A percentile compares a stretch with the other conserved stretches of the same genome.
phyloP scores from a whole-genome alignment of 2,329 filamentous ascomycete species.

The Pseudocercospora eumusae region DNA sequence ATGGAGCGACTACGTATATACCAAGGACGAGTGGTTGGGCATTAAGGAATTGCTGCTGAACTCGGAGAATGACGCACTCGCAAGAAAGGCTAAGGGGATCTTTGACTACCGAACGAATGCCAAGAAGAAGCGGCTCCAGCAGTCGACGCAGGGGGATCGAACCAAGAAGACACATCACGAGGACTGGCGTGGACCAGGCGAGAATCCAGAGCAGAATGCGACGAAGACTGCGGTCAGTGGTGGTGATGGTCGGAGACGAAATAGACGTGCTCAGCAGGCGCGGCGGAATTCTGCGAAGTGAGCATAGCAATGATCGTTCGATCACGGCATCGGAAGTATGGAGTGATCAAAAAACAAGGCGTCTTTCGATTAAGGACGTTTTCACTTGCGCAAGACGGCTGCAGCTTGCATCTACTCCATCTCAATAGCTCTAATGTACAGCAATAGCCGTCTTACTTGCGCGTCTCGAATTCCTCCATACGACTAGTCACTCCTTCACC shows the following conservation, averaged over 20 bases:
- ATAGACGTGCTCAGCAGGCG: conserved; percentile 2
- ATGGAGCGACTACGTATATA: conserved; percentile 4
- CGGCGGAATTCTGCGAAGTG: neutral
- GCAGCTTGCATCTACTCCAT: neutral
- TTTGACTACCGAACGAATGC: conserved; percentile 1
- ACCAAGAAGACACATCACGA: neutral
- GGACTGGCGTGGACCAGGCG: neutral
- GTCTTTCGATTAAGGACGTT: too few relatives aligned
- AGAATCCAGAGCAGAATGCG: neutral
- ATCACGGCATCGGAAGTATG: too few relatives aligned
- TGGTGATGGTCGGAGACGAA: conserved; percentile 3
- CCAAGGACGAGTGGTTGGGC: neutral
- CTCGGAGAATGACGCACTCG: conserved; percentile 7
- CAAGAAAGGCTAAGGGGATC: conserved; percentile 10
- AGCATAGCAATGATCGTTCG: too few relatives aligned
- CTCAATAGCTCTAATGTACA: neutral
- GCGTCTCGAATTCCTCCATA: neutral
- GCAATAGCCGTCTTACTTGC: neutral
- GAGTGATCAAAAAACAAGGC: too few relatives aligned
- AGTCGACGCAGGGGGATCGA: neutral
- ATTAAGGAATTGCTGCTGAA: conserved; percentile 5
- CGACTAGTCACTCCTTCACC: neutral
- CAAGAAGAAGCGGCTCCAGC: neutral
- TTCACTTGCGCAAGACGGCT: neutral
- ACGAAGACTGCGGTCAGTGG: neutral